A percentile compares a stretch with the other conserved stretches of the same genome.
These are phyloP conservation scores for Lathyrus tuberosus DNA, from an alignment of 306 rosid genomes.

Conservation along the genomic window DNA sequence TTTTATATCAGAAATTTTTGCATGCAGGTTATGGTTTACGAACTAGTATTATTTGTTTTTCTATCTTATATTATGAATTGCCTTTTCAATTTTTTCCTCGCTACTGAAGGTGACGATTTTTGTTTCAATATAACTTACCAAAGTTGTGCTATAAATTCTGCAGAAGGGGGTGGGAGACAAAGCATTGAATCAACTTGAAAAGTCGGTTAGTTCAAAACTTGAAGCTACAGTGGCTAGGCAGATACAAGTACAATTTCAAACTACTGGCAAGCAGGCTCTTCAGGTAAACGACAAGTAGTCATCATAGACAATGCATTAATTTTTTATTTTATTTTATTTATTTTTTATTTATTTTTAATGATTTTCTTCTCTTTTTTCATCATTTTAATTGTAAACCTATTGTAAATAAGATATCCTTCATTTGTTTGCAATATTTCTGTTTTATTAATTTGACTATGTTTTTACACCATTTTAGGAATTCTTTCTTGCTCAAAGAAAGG, in stretches of 20 bases:
- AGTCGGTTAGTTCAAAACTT: conserved; percentile 61
- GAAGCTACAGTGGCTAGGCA: conserved; percentile 68
- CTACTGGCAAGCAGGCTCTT: conserved; percentile 75
- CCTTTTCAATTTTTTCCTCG: conserved; percentile 10
- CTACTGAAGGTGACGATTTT: conserved; percentile 16
- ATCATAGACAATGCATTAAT: conserved; percentile 9
- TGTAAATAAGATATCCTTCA: too few relatives aligned
- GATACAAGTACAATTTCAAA: conserved; percentile 74
- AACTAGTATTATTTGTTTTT: conserved; percentile 28
- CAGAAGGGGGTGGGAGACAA: conserved; percentile 82
- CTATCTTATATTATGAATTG: conserved; percentile 16
- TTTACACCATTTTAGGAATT: too few relatives aligned
- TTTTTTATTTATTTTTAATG: too few relatives aligned
- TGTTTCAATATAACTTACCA: conserved; percentile 32
- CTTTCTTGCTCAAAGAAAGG: too few relatives aligned
- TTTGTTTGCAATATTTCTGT: too few relatives aligned
- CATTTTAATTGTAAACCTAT: too few relatives aligned
- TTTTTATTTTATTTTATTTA: too few relatives aligned
- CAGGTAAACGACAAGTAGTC: conserved; percentile 53
- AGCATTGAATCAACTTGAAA: conserved; percentile 68
- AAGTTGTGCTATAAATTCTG: conserved; percentile 38
- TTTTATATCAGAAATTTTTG: conserved; percentile 28
- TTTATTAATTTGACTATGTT: too few relatives aligned
- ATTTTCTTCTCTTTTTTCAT: too few relatives aligned
- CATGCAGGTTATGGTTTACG: conserved; percentile 22